Conservation (phyloP, 805 yeast species). For the Yarrowia osloensis region DNA sequence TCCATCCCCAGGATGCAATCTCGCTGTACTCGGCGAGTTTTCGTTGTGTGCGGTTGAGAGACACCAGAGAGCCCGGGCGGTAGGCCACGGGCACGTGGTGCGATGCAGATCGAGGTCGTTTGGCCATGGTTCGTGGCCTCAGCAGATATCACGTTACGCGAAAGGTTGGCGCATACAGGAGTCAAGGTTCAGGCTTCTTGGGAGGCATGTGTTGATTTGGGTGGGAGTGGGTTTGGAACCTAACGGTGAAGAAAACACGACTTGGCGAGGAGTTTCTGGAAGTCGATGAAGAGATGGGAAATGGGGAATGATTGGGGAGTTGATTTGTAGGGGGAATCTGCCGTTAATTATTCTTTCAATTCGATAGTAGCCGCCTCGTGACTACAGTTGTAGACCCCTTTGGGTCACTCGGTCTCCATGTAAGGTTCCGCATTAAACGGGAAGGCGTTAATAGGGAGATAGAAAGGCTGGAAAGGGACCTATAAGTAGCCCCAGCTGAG, state of each 20-base stretch:
- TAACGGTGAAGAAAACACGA: background rate
- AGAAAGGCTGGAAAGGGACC: background rate
- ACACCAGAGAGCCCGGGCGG: background rate
- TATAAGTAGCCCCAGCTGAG: background rate
- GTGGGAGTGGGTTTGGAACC: background rate
- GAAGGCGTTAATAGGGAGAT: background rate
- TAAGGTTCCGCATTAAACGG: background rate
- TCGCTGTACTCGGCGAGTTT: slow-evolving; percentile 6
- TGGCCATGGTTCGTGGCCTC: slow-evolving; percentile 1
- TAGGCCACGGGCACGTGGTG: slow-evolving; percentile 27
- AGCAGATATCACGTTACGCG: slow-evolving; percentile 12
- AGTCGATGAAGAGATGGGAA: background rate
- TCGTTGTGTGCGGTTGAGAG: slow-evolving; percentile 19
- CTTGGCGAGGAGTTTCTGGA: background rate
- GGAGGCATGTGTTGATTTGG: background rate
- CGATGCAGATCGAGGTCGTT: slow-evolving; percentile 28
- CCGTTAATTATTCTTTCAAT: too few relatives aligned
- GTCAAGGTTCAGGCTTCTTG: background rate
- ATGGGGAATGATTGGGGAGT: too few relatives aligned
- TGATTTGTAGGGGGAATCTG: too few relatives aligned
- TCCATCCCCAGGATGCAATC: slow-evolving; percentile 31
- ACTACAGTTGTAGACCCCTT: too few relatives aligned
- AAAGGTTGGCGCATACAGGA: slow-evolving; percentile 10
- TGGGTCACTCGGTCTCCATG: too few relatives aligned
- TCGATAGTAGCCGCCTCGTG: too few relatives aligned